Evolutionary conservation across 371 early-diverging fungal genomes (phyloP).

Genomic region (Mucor lusitanicus): DNA sequence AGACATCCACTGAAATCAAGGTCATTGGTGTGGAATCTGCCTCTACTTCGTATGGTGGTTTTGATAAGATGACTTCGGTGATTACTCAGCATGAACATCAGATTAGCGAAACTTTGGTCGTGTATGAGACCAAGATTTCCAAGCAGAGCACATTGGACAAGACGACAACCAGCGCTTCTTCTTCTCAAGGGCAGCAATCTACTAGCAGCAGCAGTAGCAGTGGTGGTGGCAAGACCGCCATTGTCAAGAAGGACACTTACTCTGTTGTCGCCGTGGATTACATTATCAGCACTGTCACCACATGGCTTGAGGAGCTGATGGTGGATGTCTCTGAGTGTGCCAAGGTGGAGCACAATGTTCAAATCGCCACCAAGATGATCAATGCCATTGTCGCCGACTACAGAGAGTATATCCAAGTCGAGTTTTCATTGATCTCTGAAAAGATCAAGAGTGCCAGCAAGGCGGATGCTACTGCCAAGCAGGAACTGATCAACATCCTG

Average conservation of each 20-base stretch:
- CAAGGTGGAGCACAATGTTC: slow-evolving; percentile 18
- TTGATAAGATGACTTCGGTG: slow-evolving; percentile 28
- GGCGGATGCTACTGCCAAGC: slow-evolving; percentile 9
- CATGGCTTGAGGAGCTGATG: slow-evolving; percentile 23
- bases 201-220: neutral
- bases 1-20: slow-evolving; percentile 26
- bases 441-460: slow-evolving; percentile 9
- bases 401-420: slow-evolving; percentile 15
- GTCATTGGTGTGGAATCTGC: slow-evolving; percentile 21
- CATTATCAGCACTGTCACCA: slow-evolving; percentile 6
- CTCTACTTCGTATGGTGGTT: slow-evolving; percentile 20
- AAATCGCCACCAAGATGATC: slow-evolving; percentile 16
- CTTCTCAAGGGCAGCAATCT: neutral
- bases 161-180: neutral
- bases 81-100: slow-evolving; percentile 28
- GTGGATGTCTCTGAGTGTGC: slow-evolving; percentile 18
- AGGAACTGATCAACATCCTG: slow-evolving; percentile 18
- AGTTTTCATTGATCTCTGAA: slow-evolving; percentile 21
- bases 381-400: slow-evolving; percentile 7
- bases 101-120: slow-evolving; percentile 22
- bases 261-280: slow-evolving; percentile 20
- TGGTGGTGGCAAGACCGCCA: neutral
- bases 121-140: slow-evolving; percentile 23
- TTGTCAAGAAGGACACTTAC: slow-evolving; percentile 3
- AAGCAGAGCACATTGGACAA: slow-evolving; percentile 1